A percentile compares a stretch with the other conserved stretches of the same genome.
phyloP scores from a whole-genome alignment of 805 yeast genomes.

The Candida manassasensis region DNA sequence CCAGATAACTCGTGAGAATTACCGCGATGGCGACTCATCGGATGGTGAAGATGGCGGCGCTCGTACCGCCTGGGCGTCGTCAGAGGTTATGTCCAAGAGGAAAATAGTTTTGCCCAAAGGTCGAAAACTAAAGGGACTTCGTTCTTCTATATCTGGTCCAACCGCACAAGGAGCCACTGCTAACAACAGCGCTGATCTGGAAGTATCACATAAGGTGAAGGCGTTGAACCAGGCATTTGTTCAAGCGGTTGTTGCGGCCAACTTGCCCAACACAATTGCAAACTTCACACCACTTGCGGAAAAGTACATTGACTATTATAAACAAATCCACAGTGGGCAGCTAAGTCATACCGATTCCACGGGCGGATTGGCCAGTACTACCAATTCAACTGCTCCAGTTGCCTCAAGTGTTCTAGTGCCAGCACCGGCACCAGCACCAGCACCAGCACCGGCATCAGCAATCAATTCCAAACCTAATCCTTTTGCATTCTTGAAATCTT shows the following conservation, averaged over 20 bases:
- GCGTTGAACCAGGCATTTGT: slow-evolving; percentile 64
- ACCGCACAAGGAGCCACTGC: neutral
- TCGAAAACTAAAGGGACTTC: slow-evolving; percentile 7
- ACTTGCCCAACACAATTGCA: slow-evolving; percentile 44
- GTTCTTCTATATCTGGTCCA: neutral
- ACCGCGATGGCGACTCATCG: slow-evolving; percentile 8
- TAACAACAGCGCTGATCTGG: slow-evolving; percentile 9
- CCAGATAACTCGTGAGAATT: slow-evolving; percentile 57
- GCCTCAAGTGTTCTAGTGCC: neutral
- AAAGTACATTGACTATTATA: slow-evolving; percentile 56
- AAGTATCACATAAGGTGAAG: slow-evolving; percentile 46
- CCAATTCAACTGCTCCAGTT: neutral
- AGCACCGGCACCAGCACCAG: neutral
- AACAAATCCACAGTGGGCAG: slow-evolving; percentile 12
- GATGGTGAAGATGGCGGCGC: slow-evolving; percentile 35
- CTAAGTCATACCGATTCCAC: neutral
- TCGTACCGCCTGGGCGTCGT: slow-evolving; percentile 47
- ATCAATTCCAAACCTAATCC: slow-evolving; percentile 4
- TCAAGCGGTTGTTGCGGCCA: slow-evolving; percentile 40
- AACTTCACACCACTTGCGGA: slow-evolving; percentile 51
- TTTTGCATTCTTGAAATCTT: slow-evolving; percentile 3
- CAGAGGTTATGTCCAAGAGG: slow-evolving; percentile 60
- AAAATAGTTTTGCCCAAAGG: slow-evolving; percentile 60
- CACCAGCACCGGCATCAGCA: neutral
- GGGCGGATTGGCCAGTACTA: neutral